Conservation (phyloP, 176 grass and related monocot genomes). For the Oryza rufipogon region DNA sequence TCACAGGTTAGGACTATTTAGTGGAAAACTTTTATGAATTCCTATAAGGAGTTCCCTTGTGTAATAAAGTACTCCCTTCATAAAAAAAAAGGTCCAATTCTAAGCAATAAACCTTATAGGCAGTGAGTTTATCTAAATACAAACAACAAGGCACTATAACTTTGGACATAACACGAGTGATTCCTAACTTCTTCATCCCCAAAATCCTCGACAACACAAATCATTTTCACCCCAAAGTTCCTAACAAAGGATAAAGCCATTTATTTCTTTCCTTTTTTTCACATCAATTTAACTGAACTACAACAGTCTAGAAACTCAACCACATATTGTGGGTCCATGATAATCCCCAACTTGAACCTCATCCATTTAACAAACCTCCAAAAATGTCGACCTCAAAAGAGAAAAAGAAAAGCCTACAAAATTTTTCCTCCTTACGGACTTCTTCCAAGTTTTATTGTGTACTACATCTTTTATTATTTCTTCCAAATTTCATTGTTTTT, state of each 20-base stretch:
- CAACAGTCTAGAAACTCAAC: slow-evolving; percentile 18
- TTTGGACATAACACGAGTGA: background rate
- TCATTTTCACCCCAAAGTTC: background rate
- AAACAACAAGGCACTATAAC: too few species aligned
- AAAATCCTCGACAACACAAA: background rate
- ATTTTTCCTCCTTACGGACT: background rate
- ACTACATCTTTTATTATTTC: background rate
- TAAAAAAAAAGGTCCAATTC: too few species aligned
- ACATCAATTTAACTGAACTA: background rate
- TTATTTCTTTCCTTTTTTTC: background rate
- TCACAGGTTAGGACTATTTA: background rate
- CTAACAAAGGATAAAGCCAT: background rate
- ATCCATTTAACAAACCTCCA: slow-evolving; percentile 31
- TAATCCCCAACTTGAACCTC: slow-evolving; percentile 8
- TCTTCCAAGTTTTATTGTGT: background rate
- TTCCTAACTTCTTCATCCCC: background rate
- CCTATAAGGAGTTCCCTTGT: background rate
- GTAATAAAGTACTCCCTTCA: background rate
- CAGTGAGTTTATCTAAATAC: background rate
- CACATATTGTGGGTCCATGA: slow-evolving; percentile 38
- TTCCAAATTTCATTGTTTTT: background rate
- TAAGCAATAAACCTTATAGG: too few species aligned
- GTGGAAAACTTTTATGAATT: background rate
- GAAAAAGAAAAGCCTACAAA: background rate
- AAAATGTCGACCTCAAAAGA: slow-evolving; percentile 31